phyloP scores from a whole-genome alignment of 2,329 filamentous ascomycete species.

The Shiraia sp. region DNA sequence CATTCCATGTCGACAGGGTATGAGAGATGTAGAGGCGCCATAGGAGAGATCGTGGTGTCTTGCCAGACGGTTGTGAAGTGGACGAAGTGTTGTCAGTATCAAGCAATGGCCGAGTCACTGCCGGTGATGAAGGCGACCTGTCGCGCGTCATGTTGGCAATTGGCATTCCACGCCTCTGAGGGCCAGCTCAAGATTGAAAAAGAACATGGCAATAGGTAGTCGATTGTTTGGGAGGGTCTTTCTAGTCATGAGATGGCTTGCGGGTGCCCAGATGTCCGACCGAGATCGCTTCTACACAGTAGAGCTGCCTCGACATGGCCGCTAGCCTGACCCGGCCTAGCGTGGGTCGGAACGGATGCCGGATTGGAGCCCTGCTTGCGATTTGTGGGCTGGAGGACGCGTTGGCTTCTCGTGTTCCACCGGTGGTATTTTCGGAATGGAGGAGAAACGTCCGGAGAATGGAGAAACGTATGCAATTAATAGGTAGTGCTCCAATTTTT shows the following conservation, averaged over 20 bases:
- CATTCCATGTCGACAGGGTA: slow-evolving; percentile 55
- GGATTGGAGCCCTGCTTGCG: too few species aligned
- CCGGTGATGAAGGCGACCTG: neutral
- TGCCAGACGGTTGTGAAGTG: slow-evolving; percentile 1
- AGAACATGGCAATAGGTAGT: neutral
- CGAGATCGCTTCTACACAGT: too few species aligned
- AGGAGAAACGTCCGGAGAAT: too few species aligned
- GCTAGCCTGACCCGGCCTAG: too few species aligned
- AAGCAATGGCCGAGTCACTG: slow-evolving; percentile 3
- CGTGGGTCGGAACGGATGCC: slow-evolving; percentile 1
- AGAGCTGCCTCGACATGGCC: neutral
- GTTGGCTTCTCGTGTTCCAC: too few species aligned
- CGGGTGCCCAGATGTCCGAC: slow-evolving; percentile 10
- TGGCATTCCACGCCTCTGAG: neutral
- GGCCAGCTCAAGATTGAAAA: slow-evolving; percentile 5
- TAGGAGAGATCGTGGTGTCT: slow-evolving; percentile 20
- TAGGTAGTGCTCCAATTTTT: too few species aligned
- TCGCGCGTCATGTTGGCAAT: slow-evolving; percentile 3
- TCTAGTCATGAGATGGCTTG: slow-evolving; percentile 16
- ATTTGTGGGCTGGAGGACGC: too few species aligned
- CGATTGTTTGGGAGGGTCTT: slow-evolving; percentile 2
- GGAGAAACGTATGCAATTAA: too few species aligned
- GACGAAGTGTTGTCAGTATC: slow-evolving; percentile 1
- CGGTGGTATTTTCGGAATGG: too few species aligned
- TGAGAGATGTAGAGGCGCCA: slow-evolving; percentile 51